phyloP scores from a whole-genome alignment of 768 basidiomycete species.

The Mycena rebaudengoi region DNA sequence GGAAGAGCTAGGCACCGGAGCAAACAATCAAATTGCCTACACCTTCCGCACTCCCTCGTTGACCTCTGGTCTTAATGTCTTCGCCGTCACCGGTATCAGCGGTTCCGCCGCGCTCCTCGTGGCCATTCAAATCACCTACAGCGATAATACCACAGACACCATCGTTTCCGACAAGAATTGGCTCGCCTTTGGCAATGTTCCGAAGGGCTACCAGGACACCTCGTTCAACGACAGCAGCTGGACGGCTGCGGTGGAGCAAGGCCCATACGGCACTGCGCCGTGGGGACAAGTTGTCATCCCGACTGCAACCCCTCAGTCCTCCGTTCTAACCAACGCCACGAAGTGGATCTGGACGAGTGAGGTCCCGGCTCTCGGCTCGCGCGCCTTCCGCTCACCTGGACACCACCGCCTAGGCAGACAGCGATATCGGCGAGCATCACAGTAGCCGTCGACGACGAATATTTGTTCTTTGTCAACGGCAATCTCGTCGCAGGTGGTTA shows the following conservation, averaged over 20 bases:
- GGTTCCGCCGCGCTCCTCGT: slow-evolving; percentile 35
- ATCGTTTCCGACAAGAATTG: slow-evolving; percentile 41
- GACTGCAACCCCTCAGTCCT: slow-evolving; percentile 17
- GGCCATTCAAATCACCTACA: slow-evolving; percentile 39
- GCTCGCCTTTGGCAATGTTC: slow-evolving; percentile 33
- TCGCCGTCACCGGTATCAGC: slow-evolving; percentile 39
- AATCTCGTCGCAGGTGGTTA: slow-evolving; percentile 29
- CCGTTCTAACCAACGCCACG: slow-evolving; percentile 31
- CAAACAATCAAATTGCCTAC: slow-evolving; percentile 27
- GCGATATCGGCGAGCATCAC: slow-evolving; percentile 31
- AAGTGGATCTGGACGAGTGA: slow-evolving; percentile 46
- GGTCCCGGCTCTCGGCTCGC: slow-evolving; percentile 29
- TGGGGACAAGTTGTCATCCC: slow-evolving; percentile 22
- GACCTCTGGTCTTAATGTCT: slow-evolving; percentile 36
- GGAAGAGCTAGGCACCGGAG: slow-evolving; percentile 29
- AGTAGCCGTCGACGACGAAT: slow-evolving; percentile 35
- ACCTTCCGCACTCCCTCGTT: slow-evolving; percentile 37
- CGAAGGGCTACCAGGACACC: slow-evolving; percentile 38
- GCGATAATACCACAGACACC: slow-evolving; percentile 37
- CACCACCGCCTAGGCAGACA: slow-evolving; percentile 30
- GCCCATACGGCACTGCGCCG: slow-evolving; percentile 14
- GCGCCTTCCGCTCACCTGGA: slow-evolving; percentile 38
- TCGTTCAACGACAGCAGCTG: slow-evolving; percentile 40
- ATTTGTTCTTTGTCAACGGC: slow-evolving; percentile 40
- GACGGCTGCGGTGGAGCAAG: slow-evolving; percentile 37